A percentile compares a stretch with the other conserved stretches of the same genome.
Conservation (phyloP, 2,329 filamentous ascomycete species). For the Curvularia spicifera region DNA sequence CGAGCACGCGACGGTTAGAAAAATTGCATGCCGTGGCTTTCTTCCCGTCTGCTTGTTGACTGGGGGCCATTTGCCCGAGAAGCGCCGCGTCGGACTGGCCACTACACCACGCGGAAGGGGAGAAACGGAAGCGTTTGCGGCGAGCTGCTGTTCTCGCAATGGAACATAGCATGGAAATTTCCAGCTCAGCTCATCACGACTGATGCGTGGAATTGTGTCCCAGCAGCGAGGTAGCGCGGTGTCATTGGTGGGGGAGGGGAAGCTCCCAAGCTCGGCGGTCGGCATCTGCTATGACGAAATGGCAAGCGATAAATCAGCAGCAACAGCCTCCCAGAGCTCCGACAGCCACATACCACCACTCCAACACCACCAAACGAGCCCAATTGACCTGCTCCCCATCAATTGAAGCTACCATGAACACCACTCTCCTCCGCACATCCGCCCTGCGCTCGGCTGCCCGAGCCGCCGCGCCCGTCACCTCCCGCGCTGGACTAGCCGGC, state of each 20-base stretch:
- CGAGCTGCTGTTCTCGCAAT: background rate
- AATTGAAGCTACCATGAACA: slow-evolving; percentile 67
- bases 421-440: slow-evolving; percentile 74
- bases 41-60: slow-evolving; percentile 13
- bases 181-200: background rate
- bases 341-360: slow-evolving; percentile 3
- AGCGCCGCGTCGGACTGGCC: slow-evolving; percentile 21
- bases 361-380: slow-evolving; percentile 9
- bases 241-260: slow-evolving; percentile 22
- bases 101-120: slow-evolving; percentile 8
- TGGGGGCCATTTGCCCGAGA: slow-evolving; percentile 18
- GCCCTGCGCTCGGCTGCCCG: slow-evolving; percentile 75
- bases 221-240: background rate
- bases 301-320: slow-evolving; percentile 23
- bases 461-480: slow-evolving; percentile 66
- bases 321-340: slow-evolving; percentile 15
- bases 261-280: slow-evolving; percentile 27
- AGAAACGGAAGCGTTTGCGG: background rate
- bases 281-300: slow-evolving; percentile 36
- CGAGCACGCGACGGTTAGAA: slow-evolving; percentile 27
- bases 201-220: background rate
- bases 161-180: background rate
- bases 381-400: slow-evolving; percentile 32
- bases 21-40: slow-evolving; percentile 21
- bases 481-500: slow-evolving; percentile 69